Evolutionary conservation across 2,329 filamentous ascomycete species (phyloP).

Genomic region (Tolypocladium tropicale): DNA sequence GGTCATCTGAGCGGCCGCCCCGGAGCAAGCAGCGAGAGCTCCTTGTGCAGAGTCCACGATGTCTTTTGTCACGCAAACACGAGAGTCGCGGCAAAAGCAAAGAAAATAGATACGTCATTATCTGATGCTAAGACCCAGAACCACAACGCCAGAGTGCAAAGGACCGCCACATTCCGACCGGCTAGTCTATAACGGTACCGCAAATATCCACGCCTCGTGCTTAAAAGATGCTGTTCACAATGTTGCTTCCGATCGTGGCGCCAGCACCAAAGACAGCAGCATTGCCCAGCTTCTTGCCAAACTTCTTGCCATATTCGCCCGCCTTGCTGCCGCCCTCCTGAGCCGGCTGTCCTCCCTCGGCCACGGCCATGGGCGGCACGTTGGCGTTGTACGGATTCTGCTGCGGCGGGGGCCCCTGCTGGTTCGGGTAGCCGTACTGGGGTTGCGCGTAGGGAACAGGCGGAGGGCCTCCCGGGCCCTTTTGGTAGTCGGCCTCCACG

Average conservation of each 20-base stretch:
- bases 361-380: conserved; percentile 66
- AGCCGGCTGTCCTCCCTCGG: conserved; percentile 37
- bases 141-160: background rate
- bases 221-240: conserved; percentile 86
- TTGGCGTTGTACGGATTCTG: conserved; percentile 57
- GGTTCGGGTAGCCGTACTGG: conserved; percentile 28
- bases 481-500: conserved; percentile 50
- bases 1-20: background rate
- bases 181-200: background rate
- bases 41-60: background rate
- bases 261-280: conserved; percentile 85
- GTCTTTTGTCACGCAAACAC: background rate
- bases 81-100: background rate
- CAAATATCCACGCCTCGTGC: background rate
- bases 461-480: conserved; percentile 15
- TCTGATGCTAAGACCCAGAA: background rate
- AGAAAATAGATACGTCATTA: background rate
- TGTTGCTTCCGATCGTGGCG: conserved; percentile 79
- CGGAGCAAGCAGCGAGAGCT: background rate
- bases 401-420: conserved; percentile 33
- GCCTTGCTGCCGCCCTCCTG: conserved; percentile 44
- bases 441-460: conserved; percentile 20
- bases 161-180: background rate
- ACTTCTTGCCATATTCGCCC: conserved; percentile 77
- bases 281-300: conserved; percentile 82